Evolutionary conservation across 2,329 filamentous ascomycete species (phyloP).

Genomic region (Penicillium corylophilum): DNA sequence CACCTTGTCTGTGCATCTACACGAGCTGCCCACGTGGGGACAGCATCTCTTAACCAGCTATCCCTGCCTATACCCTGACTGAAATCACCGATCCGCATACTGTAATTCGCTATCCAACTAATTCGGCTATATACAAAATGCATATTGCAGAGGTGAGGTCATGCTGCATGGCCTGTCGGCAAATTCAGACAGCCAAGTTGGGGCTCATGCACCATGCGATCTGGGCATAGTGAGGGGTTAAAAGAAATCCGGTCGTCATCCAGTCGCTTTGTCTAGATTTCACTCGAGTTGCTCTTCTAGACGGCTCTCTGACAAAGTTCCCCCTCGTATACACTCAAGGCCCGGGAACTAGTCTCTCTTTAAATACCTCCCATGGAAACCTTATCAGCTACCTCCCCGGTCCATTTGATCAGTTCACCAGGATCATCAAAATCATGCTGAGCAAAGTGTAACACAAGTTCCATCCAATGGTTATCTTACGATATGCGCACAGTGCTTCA

Average conservation of each 20-base stretch:
- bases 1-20: background rate
- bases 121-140: background rate
- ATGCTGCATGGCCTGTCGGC: background rate
- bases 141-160: background rate
- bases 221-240: background rate
- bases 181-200: background rate
- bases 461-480: too few relatives aligned
- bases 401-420: too few relatives aligned
- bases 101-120: background rate
- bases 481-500: too few relatives aligned
- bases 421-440: too few relatives aligned
- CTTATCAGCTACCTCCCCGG: background rate
- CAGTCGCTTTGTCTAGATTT: background rate
- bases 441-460: too few relatives aligned
- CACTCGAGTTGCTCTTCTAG: background rate
- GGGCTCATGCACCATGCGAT: background rate
- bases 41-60: background rate
- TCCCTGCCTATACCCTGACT: background rate
- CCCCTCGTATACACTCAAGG: background rate
- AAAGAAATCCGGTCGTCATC: background rate
- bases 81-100: background rate
- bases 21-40: background rate
- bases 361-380: background rate
- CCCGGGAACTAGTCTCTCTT: background rate
- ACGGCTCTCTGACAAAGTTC: background rate